These are phyloP conservation scores for Phytophthora sojae DNA, from an alignment of 352 stramenopile species.

Conservation along the genomic window DNA sequence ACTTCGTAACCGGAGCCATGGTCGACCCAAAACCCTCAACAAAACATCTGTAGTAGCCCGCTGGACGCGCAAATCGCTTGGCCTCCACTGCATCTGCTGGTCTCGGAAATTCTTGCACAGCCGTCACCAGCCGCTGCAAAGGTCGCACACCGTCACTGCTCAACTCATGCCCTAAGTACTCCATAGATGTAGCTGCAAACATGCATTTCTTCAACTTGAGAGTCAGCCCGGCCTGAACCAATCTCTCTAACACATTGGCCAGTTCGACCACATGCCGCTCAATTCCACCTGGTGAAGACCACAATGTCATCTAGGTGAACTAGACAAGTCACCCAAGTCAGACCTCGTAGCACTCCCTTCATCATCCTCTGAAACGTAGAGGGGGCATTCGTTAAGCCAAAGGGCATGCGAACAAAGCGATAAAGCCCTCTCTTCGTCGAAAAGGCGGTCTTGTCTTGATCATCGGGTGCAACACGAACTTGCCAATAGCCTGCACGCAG, in stretches of 20 bases:
- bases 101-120: neutral
- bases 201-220: neutral
- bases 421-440: neutral
- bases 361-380: neutral
- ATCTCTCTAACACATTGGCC: neutral
- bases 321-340: neutral
- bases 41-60: neutral
- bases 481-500: neutral
- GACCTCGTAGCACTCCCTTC: neutral
- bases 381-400: neutral
- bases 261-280: neutral
- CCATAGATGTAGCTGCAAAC: neutral
- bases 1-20: neutral
- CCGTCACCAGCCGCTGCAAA: neutral
- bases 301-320: neutral
- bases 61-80: neutral
- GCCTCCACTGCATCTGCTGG: neutral
- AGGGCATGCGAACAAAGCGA: neutral
- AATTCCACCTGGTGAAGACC: neutral
- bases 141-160: neutral
- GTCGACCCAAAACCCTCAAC: neutral
- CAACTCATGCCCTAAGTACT: neutral
- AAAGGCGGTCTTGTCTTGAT: neutral
- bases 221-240: neutral
- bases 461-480: neutral